These are phyloP conservation scores for Penicillium sp. DNA, from an alignment of 2,329 filamentous ascomycete species.

Conservation along the genomic window DNA sequence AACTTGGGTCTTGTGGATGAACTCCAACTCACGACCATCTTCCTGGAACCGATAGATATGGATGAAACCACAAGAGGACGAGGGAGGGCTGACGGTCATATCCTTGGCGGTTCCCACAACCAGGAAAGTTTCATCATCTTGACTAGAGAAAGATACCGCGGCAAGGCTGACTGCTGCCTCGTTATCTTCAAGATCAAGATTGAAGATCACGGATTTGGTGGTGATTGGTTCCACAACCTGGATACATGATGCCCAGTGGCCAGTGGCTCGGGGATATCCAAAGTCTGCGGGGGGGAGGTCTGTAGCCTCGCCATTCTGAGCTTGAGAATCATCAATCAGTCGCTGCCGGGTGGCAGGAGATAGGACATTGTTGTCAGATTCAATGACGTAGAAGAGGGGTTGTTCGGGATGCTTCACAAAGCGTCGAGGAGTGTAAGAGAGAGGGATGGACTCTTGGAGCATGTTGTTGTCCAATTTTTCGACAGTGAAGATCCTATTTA, in stretches of 20 bases:
- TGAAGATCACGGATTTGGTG: conserved; percentile 71
- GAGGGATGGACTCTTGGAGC: conserved; percentile 77
- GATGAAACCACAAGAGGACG: conserved; percentile 76
- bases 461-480: conserved; percentile 82
- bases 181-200: conserved; percentile 80
- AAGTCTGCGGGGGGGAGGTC: conserved; percentile 77
- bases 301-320: conserved; percentile 68
- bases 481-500: conserved; percentile 76
- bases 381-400: conserved; percentile 88
- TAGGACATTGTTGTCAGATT: conserved; percentile 88
- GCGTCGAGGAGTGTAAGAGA: conserved; percentile 86
- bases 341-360: conserved; percentile 73
- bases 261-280: conserved; percentile 77
- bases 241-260: conserved; percentile 95
- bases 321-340: conserved; percentile 67
- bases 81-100: conserved; percentile 72
- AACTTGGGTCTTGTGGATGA: conserved; percentile 94
- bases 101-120: conserved; percentile 93
- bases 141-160: conserved; percentile 79
- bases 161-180: conserved; percentile 87
- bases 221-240: conserved; percentile 81
- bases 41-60: conserved; percentile 90
- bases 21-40: conserved; percentile 82
- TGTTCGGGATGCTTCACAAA: conserved; percentile 85
- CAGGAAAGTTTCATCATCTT: conserved; percentile 87